These are phyloP conservation scores for Boechera stricta DNA, from an alignment of 345 rosid genomes.

Conservation along the genomic window DNA sequence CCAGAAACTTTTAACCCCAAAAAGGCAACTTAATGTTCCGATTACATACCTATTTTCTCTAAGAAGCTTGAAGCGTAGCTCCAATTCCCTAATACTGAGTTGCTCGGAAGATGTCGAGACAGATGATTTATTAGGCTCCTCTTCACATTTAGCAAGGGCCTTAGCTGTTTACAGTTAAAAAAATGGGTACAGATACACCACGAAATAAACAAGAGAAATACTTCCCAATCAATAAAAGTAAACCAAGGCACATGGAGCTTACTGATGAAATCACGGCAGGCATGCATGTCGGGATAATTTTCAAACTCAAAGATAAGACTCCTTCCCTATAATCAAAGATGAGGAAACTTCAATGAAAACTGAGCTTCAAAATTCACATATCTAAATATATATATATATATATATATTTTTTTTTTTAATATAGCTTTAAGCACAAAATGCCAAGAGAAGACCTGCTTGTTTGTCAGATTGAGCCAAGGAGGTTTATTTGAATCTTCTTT, in stretches of 20 bases:
- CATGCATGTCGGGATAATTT: constrained; percentile 72
- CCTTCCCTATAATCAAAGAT: constrained; percentile 57
- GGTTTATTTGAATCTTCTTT: constrained; percentile 86
- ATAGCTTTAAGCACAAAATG: constrained; percentile 21
- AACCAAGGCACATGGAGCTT: constrained; percentile 38
- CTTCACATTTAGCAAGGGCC: constrained; percentile 67
- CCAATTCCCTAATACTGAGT: constrained; percentile 69
- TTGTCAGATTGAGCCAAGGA: constrained; percentile 85
- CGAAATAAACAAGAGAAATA: constrained; percentile 31
- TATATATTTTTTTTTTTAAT: too few species aligned
- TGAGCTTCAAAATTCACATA: constrained; percentile 3
- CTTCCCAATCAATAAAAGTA: constrained; percentile 26
- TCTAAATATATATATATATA: not conserved
- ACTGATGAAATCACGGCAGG: constrained; percentile 88
- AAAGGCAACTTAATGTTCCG: constrained; percentile 3
- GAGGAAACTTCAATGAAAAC: constrained; percentile 17
- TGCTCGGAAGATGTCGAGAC: constrained; percentile 61
- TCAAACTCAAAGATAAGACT: constrained; percentile 88
- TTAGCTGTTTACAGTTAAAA: constrained; percentile 54
- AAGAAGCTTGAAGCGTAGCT: constrained; percentile 74
- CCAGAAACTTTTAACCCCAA: not conserved
- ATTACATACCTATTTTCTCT: constrained; percentile 64
- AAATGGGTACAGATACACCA: not conserved
- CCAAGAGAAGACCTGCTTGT: constrained; percentile 59
- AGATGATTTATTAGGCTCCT: constrained; percentile 57